Evolutionary conservation across 495 filamentous ascomycete species (phyloP).

Genomic region (Pseudotulostoma volvatum): DNA sequence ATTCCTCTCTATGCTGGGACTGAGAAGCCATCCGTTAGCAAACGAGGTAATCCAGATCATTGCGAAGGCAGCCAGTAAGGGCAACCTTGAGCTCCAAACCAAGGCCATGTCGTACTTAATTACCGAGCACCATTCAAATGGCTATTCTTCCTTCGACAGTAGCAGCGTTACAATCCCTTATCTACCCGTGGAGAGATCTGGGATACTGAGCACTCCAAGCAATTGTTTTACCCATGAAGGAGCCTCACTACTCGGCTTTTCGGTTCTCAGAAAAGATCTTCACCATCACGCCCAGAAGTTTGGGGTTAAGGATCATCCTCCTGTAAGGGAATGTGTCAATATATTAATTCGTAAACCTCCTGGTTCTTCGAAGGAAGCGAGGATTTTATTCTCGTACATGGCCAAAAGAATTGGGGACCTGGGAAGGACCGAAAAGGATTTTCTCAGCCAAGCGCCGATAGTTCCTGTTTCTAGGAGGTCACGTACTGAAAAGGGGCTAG

Average conservation of each 20-base stretch:
- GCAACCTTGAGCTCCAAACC: constrained; percentile 38
- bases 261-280: constrained; percentile 55
- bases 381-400: constrained; percentile 64
- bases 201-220: constrained; percentile 47
- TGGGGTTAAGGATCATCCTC: constrained; percentile 65
- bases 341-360: constrained; percentile 56
- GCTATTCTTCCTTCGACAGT: constrained; percentile 48
- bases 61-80: constrained; percentile 35
- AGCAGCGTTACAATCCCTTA: constrained; percentile 42
- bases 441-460: constrained; percentile 45
- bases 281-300: constrained; percentile 64
- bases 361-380: constrained; percentile 41
- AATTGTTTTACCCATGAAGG: constrained; percentile 70
- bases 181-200: constrained; percentile 52
- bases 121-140: constrained; percentile 56
- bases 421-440: constrained; percentile 37
- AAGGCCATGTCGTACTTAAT: constrained; percentile 72
- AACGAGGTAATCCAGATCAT: constrained; percentile 62
- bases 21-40: constrained; percentile 50
- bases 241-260: constrained; percentile 61
- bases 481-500: constrained; percentile 16
- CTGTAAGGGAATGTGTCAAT: constrained; percentile 55
- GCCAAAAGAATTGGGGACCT: constrained; percentile 60
- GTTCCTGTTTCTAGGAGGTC: constrained; percentile 45
- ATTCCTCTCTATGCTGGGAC: constrained; percentile 54